Conservation (phyloP, 2,329 filamentous ascomycete genomes). For the Trichophyton mentagrophytes region DNA sequence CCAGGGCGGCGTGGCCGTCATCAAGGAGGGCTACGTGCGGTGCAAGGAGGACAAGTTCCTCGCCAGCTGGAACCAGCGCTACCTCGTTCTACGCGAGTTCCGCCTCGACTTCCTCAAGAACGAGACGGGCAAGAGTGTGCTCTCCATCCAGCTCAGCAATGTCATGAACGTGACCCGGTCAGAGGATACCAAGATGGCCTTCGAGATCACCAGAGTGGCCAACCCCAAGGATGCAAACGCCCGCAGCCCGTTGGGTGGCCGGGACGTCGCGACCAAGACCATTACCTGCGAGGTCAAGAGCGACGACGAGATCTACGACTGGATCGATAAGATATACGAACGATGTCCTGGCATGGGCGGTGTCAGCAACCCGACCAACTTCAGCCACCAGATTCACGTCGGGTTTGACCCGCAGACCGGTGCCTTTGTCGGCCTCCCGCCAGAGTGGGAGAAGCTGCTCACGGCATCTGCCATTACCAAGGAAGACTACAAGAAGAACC, state of each 20-base stretch:
- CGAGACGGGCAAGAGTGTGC: slow-evolving; percentile 75
- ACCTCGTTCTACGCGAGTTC: slow-evolving; percentile 81
- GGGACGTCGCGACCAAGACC: slow-evolving; percentile 68
- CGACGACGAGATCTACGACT: slow-evolving; percentile 94
- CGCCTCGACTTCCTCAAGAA: slow-evolving; percentile 90
- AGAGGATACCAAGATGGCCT: slow-evolving; percentile 80
- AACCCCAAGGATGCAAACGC: slow-evolving; percentile 47
- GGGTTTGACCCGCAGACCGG: slow-evolving; percentile 93
- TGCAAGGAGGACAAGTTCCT: slow-evolving; percentile 67
- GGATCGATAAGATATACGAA: slow-evolving; percentile 97
- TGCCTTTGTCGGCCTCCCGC: slow-evolving; percentile 84
- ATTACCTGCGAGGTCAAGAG: slow-evolving; percentile 88
- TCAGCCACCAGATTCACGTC: slow-evolving; percentile 91
- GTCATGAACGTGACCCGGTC: slow-evolving; percentile 83
- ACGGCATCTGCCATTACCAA: slow-evolving; percentile 96
- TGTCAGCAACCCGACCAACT: slow-evolving; percentile 97
- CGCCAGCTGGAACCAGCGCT: slow-evolving; percentile 85
- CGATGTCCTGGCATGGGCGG: slow-evolving; percentile 95
- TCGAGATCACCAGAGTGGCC: slow-evolving; percentile 71
- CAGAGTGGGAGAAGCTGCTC: slow-evolving; percentile 93
- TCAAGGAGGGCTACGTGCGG: slow-evolving; percentile 49
- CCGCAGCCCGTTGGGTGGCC: slow-evolving; percentile 59
- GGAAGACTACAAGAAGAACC: slow-evolving; percentile 96
- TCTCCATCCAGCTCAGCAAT: slow-evolving; percentile 72
- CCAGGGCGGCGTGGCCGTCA: slow-evolving; percentile 55